Percentiles rank a stretch among this genome's conserved stretches.
These are phyloP conservation scores for Babesia gibsoni DNA, from an alignment of 169 alveolate species.

Conservation along the genomic window DNA sequence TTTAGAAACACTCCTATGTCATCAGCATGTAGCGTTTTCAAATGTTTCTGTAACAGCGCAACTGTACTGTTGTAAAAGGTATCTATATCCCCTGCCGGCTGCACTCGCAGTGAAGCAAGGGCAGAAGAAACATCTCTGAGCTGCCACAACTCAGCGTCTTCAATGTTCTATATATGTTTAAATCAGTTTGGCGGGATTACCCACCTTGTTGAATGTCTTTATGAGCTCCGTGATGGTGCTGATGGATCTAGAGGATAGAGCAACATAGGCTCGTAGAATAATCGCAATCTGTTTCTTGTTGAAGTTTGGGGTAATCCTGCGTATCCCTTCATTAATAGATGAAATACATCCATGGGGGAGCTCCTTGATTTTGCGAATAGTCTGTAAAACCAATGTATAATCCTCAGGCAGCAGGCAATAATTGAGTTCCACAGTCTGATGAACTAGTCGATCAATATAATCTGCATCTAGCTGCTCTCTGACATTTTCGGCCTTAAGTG, in stretches of 20 bases:
- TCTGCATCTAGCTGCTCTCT: slow-evolving; percentile 6
- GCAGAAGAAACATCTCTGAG: slow-evolving; percentile 48
- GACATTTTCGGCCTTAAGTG: slow-evolving; percentile 7
- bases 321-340: slow-evolving; percentile 22
- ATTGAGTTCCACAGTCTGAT: slow-evolving; percentile 19
- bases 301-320: slow-evolving; percentile 23
- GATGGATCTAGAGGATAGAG: slow-evolving; percentile 34
- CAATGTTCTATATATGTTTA: not conserved
- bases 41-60: slow-evolving; percentile 23
- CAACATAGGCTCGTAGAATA: slow-evolving; percentile 32
- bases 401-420: slow-evolving; percentile 48
- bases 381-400: slow-evolving; percentile 6
- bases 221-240: slow-evolving; percentile 37
- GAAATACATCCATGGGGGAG: slow-evolving; percentile 2
- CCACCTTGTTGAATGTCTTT: slow-evolving; percentile 43
- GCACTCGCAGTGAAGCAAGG: slow-evolving; percentile 44
- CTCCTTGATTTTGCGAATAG: not conserved
- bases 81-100: not conserved
- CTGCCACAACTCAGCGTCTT: slow-evolving; percentile 48
- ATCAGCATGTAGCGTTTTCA: slow-evolving; percentile 20
- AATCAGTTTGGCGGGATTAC: not conserved
- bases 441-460: slow-evolving; percentile 24
- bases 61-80: slow-evolving; percentile 27
- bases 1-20: slow-evolving; percentile 43
- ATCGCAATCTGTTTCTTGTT: slow-evolving; percentile 39